phyloP scores from a whole-genome alignment of 129 eudicot species.

The Gnaphalium uliginosum region DNA sequence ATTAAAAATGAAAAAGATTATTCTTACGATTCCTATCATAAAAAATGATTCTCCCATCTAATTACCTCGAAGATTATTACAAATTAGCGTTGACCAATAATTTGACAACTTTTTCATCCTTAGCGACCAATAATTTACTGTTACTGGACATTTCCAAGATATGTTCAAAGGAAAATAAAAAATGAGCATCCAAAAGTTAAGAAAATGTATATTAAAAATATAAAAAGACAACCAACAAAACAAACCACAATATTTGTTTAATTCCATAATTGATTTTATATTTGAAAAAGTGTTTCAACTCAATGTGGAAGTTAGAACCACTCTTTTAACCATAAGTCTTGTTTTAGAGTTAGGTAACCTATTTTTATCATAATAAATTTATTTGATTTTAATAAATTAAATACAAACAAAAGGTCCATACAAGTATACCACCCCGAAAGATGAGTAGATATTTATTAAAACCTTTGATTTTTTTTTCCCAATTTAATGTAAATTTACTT shows the following conservation, averaged over 20 bases:
- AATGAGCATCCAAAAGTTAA: neutral
- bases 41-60: too few relatives aligned
- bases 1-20: too few relatives aligned
- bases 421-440: conserved; percentile 3
- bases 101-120: neutral
- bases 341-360: conserved; percentile 38
- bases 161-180: neutral
- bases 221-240: conserved; percentile 10
- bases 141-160: neutral
- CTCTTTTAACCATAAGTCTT: conserved; percentile 25
- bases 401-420: conserved; percentile 17
- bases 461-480: neutral
- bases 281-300: conserved; percentile 20
- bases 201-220: conserved; percentile 2
- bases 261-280: neutral
- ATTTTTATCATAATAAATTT: conserved; percentile 16
- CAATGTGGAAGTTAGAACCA: conserved; percentile 41
- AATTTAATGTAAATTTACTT: neutral
- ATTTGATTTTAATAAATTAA: conserved; percentile 2
- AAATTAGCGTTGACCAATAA: neutral
- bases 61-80: conserved; percentile 3
- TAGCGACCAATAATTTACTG: neutral
- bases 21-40: too few relatives aligned
- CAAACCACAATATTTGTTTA: neutral
- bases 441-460: neutral